A percentile compares a stretch with the other conserved stretches of the same genome.
Conservation (phyloP, 2,329 filamentous ascomycete genomes). For the Colletotrichum sp. region DNA sequence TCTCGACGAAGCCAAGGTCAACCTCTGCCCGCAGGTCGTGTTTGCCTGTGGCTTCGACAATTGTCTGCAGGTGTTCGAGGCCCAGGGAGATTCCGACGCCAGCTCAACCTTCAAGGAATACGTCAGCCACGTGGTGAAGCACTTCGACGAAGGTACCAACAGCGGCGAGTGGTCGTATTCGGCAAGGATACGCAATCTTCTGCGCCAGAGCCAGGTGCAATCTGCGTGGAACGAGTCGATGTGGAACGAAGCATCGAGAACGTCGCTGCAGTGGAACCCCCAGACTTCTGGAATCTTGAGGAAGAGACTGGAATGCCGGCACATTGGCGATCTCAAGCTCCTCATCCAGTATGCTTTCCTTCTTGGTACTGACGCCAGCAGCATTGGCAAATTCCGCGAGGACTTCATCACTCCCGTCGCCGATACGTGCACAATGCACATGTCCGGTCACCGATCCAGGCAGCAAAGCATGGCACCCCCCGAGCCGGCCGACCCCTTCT, state of each 20-base stretch:
- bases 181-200: conserved; percentile 48
- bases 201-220: conserved; percentile 42
- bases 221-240: conserved; percentile 40
- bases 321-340: conserved; percentile 42
- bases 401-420: conserved; percentile 40
- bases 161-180: conserved; percentile 50
- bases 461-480: conserved; percentile 1
- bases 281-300: conserved; percentile 45
- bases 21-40: conserved; percentile 49
- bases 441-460: conserved; percentile 37
- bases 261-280: conserved; percentile 44
- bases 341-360: conserved; percentile 44
- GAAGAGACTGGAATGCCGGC: conserved; percentile 50
- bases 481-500: conserved; percentile 33
- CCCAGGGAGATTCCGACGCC: conserved; percentile 42
- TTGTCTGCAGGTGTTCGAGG: conserved; percentile 49
- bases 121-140: conserved; percentile 50
- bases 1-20: conserved; percentile 46
- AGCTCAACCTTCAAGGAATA: conserved; percentile 47
- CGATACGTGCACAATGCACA: conserved; percentile 38
- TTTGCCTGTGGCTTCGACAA: conserved; percentile 54
- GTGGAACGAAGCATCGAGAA: conserved; percentile 38
- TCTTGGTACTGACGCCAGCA: conserved; percentile 37
- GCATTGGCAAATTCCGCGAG: conserved; percentile 30
- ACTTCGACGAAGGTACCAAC: conserved; percentile 47